Base-by-base conservation (phyloP, 805 yeast species). In the Saturnispora sekii region DNA sequence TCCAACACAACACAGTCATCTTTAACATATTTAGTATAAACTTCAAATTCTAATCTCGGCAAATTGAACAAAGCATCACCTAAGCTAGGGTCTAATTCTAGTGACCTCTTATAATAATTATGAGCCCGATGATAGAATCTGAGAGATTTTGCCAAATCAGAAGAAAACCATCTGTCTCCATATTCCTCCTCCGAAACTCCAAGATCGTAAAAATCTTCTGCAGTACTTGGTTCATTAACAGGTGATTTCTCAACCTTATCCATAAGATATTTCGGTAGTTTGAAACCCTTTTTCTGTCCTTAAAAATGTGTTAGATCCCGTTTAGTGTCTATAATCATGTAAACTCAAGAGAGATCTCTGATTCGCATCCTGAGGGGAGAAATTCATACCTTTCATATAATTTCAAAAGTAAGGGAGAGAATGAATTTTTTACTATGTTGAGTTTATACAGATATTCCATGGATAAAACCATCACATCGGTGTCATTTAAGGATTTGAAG, bases 121-220 rank as follows among this genome's bases (percentile, higher is more conserved):
- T 66, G 73, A 0, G 87, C 81, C 41, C 70, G 63, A 51, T 79
- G 80, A 56, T 80, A 82, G 51, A 81, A 81, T 34, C 89, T 58
- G 10, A 82, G 58, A 0, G 80, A 74, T 51, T 83, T 82, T 10
- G 82, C 63, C 5, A 80, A 57, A 52, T 82, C 89, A 0, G 85
- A 76, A 1, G 76, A 66, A 5, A 76, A 57, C 87, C 88, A 83
- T 39, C 89, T 59, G 54, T 82, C 89, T 0, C 86, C 90, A n/a
- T 76, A 71, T 47, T 82, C 89, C 55, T 82, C 90, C 45, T 76
- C 78, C 10, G 65, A 65, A 1, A 79, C 67, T 1, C 79, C 90
- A 41, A 63, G 63, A 30, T 74, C 77, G n/a, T 79, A 65, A 43
- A 54, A 70, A 4, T 78, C 85, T 30, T 73, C 76, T 0, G 73